Conservation (phyloP, 2,329 filamentous ascomycete genomes). For the Sporothrix brunneoviolacea region DNA sequence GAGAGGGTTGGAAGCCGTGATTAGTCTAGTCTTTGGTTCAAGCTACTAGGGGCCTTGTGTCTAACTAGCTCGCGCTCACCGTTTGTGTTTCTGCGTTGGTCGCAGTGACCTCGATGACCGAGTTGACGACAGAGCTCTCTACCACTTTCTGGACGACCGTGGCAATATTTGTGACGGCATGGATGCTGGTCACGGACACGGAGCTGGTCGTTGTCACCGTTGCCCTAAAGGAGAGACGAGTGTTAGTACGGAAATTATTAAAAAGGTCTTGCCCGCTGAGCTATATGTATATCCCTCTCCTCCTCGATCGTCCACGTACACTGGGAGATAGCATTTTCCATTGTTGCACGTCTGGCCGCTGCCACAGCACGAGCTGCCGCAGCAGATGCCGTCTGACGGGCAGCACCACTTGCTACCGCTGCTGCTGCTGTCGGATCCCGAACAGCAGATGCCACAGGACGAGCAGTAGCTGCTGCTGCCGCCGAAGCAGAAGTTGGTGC, state of each 20-base stretch:
- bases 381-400: conserved; percentile 23
- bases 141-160: conserved; percentile 18
- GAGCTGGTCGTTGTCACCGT: conserved; percentile 16
- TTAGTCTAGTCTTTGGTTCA: no score
- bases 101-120: conserved; percentile 14
- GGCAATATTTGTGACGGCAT: conserved; percentile 13
- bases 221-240: conserved; percentile 4
- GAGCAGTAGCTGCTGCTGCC: conserved; percentile 24
- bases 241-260: background rate
- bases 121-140: conserved; percentile 14
- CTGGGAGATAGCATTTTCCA: conserved; percentile 22
- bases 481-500: conserved; percentile 29
- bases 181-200: conserved; percentile 6
- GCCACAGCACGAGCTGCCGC: conserved; percentile 26
- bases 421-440: conserved; percentile 12
- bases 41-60: no score
- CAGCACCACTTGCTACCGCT: conserved; percentile 24
- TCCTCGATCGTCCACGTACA: conserved; percentile 8
- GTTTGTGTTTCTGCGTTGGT: conserved; percentile 20
- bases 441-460: conserved; percentile 26
- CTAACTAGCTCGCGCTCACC: no score
- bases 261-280: no score
- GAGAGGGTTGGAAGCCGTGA: background rate
- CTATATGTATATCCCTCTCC: no score
- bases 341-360: conserved; percentile 25